A percentile compares a stretch with the other conserved stretches of the same genome.
Conservation (phyloP, 805 yeast species). For the Zygosaccharomyces lentus region DNA sequence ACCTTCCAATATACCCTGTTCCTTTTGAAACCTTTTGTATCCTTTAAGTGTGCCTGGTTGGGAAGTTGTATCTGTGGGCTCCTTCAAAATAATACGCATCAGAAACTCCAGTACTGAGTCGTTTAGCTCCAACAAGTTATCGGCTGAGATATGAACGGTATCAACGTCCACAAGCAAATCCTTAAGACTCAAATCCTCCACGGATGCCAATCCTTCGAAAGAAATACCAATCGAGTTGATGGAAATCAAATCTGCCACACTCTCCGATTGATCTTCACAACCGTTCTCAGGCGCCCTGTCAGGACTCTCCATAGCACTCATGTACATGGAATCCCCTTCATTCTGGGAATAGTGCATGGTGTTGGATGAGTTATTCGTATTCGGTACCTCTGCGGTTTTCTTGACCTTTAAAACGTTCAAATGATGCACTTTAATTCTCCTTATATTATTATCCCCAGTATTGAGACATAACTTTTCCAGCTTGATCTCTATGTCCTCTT, state of each 20-base stretch:
- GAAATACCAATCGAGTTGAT: conserved; percentile 38
- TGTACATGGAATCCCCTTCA: conserved; percentile 67
- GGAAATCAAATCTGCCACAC: conserved; percentile 18
- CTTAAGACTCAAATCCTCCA: conserved; percentile 30
- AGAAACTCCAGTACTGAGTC: conserved; percentile 12
- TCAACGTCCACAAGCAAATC: conserved; percentile 39
- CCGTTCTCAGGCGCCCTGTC: conserved; percentile 25
- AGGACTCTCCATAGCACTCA: conserved; percentile 71
- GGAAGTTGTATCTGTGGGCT: not conserved
- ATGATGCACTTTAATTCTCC: conserved; percentile 41
- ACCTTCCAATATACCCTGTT: conserved; percentile 18
- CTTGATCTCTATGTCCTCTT: conserved; percentile 31
- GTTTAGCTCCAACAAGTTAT: conserved; percentile 11
- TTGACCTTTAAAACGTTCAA: conserved; percentile 31
- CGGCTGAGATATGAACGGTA: conserved; percentile 33
- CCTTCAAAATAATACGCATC: not conserved
- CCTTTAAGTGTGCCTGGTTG: conserved; percentile 11
- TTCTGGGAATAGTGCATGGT: conserved; percentile 65
- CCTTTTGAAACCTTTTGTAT: conserved; percentile 25
- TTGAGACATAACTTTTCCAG: conserved; percentile 32
- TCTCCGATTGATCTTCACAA: conserved; percentile 13
- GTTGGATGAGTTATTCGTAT: conserved; percentile 36
- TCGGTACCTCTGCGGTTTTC: conserved; percentile 19
- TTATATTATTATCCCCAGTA: conserved; percentile 43
- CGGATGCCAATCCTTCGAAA: conserved; percentile 45